Evolutionary conservation across 2,329 filamentous ascomycete species (phyloP).

Genomic region (Talaromyces sp.): DNA sequence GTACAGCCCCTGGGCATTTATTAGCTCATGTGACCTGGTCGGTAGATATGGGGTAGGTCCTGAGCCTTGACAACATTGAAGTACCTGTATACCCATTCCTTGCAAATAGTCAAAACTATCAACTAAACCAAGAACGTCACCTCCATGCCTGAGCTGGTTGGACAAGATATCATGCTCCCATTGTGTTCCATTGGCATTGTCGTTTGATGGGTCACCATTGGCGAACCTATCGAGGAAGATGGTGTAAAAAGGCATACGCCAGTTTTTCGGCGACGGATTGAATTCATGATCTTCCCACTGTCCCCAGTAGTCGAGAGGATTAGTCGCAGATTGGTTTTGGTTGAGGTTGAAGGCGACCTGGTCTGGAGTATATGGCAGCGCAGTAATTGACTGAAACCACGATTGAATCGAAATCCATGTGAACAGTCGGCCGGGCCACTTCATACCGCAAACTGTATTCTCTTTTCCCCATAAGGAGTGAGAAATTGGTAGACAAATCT

Average conservation of each 20-base stretch:
- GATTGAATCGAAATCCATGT: background rate
- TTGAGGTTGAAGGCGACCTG: conserved; percentile 53
- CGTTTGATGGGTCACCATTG: conserved; percentile 56
- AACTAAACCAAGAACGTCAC: conserved; percentile 49
- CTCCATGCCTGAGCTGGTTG: conserved; percentile 55
- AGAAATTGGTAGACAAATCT: background rate
- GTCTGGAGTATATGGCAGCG: conserved; percentile 36
- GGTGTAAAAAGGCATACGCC: conserved; percentile 58
- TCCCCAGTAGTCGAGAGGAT: conserved; percentile 51
- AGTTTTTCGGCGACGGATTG: conserved; percentile 48
- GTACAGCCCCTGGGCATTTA: conserved; percentile 44
- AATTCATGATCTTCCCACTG: conserved; percentile 46
- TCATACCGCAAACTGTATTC: conserved; percentile 18
- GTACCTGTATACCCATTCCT: conserved; percentile 53
- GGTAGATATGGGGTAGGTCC: conserved; percentile 2
- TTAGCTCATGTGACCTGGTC: background rate
- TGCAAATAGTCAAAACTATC: conserved; percentile 55
- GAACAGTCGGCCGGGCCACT: background rate
- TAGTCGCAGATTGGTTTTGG: conserved; percentile 46
- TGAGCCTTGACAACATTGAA: background rate
- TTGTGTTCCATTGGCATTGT: conserved; percentile 52
- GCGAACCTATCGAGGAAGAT: conserved; percentile 56
- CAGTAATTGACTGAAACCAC: background rate
- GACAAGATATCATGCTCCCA: conserved; percentile 53
- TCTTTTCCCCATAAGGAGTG: background rate